These are phyloP conservation scores for Gryganskiella cystojenkinii DNA, from an alignment of 192 early-diverging fungal species.

Conservation along the genomic window DNA sequence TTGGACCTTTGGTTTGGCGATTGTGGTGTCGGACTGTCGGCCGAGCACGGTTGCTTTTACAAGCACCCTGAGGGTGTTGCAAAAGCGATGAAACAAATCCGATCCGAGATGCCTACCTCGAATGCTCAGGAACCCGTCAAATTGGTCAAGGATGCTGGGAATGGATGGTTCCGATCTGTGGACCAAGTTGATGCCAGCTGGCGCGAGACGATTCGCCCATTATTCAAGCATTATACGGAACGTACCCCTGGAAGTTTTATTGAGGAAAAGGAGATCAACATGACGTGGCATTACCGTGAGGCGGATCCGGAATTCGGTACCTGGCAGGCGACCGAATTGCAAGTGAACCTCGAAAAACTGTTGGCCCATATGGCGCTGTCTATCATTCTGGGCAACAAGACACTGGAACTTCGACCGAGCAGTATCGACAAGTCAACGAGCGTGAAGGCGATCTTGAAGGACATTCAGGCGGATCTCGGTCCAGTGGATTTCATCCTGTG, in stretches of 20 bases:
- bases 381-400: constrained; percentile 96
- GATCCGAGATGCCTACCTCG: constrained; percentile 52
- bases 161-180: constrained; percentile 89
- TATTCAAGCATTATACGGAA: constrained; percentile 98
- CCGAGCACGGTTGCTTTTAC: constrained; percentile 99
- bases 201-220: constrained; percentile 90
- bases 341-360: constrained; percentile 96
- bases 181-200: constrained; percentile 92
- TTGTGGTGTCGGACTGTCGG: constrained; percentile 89
- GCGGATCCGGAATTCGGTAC: constrained; percentile 94
- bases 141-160: constrained; percentile 64
- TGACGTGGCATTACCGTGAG: constrained; percentile 99
- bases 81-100: constrained; percentile 59
- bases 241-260: constrained; percentile 97
- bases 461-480: constrained; percentile 62
- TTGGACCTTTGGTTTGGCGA: constrained; percentile 93
- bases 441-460: constrained; percentile 87
- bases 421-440: constrained; percentile 93
- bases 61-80: constrained; percentile 83
- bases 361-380: constrained; percentile 93
- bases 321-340: constrained; percentile 99
- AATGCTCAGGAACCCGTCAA: constrained; percentile 58
- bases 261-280: constrained; percentile 98
- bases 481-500: constrained; percentile 80
- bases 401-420: constrained; percentile 94